phyloP scores from a whole-genome alignment of 2,329 filamentous ascomycete species.

The Phialophora expanda region DNA sequence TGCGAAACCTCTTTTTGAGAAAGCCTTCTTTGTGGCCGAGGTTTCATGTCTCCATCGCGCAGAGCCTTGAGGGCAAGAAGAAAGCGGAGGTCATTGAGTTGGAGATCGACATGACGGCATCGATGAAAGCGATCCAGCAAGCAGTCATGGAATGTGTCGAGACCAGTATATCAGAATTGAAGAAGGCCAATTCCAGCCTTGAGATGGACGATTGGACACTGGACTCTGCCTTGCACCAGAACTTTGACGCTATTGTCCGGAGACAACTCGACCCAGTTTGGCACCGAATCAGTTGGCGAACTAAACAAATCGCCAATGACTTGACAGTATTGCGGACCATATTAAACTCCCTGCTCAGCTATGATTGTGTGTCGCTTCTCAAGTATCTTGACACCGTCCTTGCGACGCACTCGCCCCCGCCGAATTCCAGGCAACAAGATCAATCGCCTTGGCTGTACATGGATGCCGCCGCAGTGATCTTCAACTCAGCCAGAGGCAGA shows the following conservation, averaged over 20 bases:
- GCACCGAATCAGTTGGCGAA: slow-evolving; percentile 95
- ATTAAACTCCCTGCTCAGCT: slow-evolving; percentile 78
- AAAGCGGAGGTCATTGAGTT: slow-evolving; percentile 97
- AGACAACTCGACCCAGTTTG: slow-evolving; percentile 94
- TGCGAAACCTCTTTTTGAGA: slow-evolving; percentile 87
- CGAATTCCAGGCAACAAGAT: slow-evolving; percentile 83
- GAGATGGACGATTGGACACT: slow-evolving; percentile 98
- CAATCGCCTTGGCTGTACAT: slow-evolving; percentile 96
- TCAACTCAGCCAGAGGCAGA: slow-evolving; percentile 83
- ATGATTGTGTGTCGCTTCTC: slow-evolving; percentile 89
- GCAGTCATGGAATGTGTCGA: slow-evolving; percentile 96
- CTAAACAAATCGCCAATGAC: slow-evolving; percentile 90
- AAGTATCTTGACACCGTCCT: slow-evolving; percentile 94
- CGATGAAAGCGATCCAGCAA: slow-evolving; percentile 91
- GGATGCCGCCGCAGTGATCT: slow-evolving; percentile 92
- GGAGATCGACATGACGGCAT: slow-evolving; percentile 92
- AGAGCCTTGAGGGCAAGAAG: slow-evolving; percentile 85
- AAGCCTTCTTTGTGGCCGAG: slow-evolving; percentile 91
- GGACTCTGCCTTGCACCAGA: slow-evolving; percentile 88
- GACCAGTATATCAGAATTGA: slow-evolving; percentile 89
- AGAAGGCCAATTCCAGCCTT: slow-evolving; percentile 84
- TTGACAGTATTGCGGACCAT: slow-evolving; percentile 81
- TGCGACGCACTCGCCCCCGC: slow-evolving; percentile 84
- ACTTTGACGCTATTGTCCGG: slow-evolving; percentile 86
- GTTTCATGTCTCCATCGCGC: slow-evolving; percentile 88